These are phyloP conservation scores for Coemansia sp. DNA, from an alignment of 192 early-diverging fungal genomes.

Conservation along the genomic window DNA sequence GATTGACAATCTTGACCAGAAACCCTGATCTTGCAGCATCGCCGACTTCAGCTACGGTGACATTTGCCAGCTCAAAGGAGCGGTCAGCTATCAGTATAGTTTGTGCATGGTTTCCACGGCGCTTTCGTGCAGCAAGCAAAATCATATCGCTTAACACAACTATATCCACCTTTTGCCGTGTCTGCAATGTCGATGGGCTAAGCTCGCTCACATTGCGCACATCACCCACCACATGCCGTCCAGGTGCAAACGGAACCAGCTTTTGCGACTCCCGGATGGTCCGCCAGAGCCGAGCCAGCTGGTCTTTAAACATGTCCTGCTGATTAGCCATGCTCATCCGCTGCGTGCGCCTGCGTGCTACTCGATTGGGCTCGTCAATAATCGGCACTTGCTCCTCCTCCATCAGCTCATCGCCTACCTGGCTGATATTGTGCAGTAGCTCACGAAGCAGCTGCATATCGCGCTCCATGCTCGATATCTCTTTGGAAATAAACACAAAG, in stretches of 20 bases:
- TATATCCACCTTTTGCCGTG: conserved; percentile 74
- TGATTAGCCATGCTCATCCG: conserved; percentile 56
- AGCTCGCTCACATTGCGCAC: conserved; percentile 73
- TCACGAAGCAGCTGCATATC: conserved; percentile 66
- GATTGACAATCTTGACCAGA: conserved; percentile 81
- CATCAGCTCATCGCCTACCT: conserved; percentile 58
- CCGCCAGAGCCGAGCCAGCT: conserved; percentile 49
- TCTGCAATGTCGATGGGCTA: conserved; percentile 70
- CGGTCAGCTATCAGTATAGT: conserved; percentile 76
- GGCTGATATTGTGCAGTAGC: conserved; percentile 59
- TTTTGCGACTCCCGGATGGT: conserved; percentile 55
- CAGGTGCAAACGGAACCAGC: conserved; percentile 66
- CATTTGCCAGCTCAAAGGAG: conserved; percentile 73
- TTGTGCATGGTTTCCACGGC: conserved; percentile 65
- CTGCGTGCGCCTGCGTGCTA: conserved; percentile 42
- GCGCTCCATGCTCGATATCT: conserved; percentile 70
- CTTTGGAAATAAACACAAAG: conserved; percentile 76
- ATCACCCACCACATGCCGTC: conserved; percentile 72
- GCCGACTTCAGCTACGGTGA: conserved; percentile 80
- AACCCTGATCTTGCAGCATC: conserved; percentile 74
- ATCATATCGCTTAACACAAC: conserved; percentile 83
- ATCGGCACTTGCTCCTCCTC: conserved; percentile 30
- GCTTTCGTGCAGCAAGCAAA: conserved; percentile 75
- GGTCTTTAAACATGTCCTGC: conserved; percentile 53
- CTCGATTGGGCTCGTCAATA: conserved; percentile 17